Evolutionary conservation across 1,284 basidiomycete genomes (phyloP), one percentile per base, ranked within the genome.

Genomic region (Coriolopsis trogii): DNA sequence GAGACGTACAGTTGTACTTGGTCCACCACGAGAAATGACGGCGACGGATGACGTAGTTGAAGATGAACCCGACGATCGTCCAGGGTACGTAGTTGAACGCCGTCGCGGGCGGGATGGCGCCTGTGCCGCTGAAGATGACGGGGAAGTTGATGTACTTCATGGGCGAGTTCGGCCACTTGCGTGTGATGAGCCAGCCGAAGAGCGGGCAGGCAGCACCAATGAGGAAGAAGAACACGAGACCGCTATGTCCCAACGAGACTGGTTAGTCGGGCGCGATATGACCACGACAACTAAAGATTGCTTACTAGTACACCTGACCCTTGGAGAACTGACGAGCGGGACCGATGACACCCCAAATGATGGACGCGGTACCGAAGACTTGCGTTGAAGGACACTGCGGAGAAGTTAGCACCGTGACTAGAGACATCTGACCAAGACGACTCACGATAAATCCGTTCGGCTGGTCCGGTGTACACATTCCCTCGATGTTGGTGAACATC

Each of bases 221-320:
- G 43, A 84, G 72, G 78, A 85, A 85, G 68, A 81, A 81, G 74
- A 77, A 80, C 46, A 73, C 59, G 21, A 80, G 66, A 1, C 65
- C 69, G 55, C 67, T 67, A 30, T 2, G 33, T 36, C 12, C 9
- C 20, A 5, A 9, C 6, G 38, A 36, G 5, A 10, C 10, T 29
- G 15, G 33, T 28, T 6, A 34, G 16, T 12, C 21, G 28, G 28
- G 8, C 33, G n/a, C n/a, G n/a, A n/a, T n/a, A 15, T 13, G 1
- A 24, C 10, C 10, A 13, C 15, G n/a, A 9, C 29, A 48, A 41
- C 1, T 6, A 24, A 16, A 13, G 13, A 13, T 21, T 3, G 54
- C 63, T 37, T 38, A 56, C 57, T 72, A 69, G 58, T 69, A 73
- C 40, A 73, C 60, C 53, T 73, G 68, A 10, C 72, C 73, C 9